Evolutionary conservation across 2,329 filamentous ascomycete genomes (phyloP).

Genomic region (Neofusicoccum sp.): DNA sequence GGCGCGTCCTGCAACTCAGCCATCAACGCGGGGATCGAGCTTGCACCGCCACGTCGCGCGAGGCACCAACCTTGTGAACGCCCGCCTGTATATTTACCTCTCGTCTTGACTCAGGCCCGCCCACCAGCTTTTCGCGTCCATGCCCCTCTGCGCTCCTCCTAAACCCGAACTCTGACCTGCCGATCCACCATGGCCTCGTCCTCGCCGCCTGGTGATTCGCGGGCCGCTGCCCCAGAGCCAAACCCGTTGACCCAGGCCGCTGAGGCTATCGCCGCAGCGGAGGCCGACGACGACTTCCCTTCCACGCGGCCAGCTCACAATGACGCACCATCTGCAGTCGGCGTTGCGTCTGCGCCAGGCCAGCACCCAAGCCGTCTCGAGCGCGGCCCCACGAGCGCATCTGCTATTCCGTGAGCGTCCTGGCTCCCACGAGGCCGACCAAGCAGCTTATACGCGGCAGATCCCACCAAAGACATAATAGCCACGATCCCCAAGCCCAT

Average conservation of each 20-base stretch:
- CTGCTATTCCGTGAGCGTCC: neutral
- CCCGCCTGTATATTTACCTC: neutral
- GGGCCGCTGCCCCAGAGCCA: slow-evolving; percentile 1
- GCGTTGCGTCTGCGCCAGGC: neutral
- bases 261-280: slow-evolving; percentile 20
- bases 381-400: neutral
- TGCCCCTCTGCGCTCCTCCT: neutral
- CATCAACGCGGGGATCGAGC: slow-evolving; percentile 12
- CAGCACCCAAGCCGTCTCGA: neutral
- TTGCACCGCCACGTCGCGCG: slow-evolving; percentile 11
- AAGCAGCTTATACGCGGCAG: neutral
- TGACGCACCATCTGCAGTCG: neutral
- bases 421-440: neutral
- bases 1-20: neutral
- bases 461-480: neutral
- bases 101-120: slow-evolving; percentile 1
- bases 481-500: neutral
- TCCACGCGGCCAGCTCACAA: neutral
- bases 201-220: slow-evolving; percentile 8
- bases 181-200: slow-evolving; percentile 17
- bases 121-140: neutral
- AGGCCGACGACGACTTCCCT: neutral
- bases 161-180: neutral
- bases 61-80: neutral
- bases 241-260: slow-evolving; percentile 17